Conservation (phyloP, 495 filamentous ascomycete species). For the Podospora anserina region DNA sequence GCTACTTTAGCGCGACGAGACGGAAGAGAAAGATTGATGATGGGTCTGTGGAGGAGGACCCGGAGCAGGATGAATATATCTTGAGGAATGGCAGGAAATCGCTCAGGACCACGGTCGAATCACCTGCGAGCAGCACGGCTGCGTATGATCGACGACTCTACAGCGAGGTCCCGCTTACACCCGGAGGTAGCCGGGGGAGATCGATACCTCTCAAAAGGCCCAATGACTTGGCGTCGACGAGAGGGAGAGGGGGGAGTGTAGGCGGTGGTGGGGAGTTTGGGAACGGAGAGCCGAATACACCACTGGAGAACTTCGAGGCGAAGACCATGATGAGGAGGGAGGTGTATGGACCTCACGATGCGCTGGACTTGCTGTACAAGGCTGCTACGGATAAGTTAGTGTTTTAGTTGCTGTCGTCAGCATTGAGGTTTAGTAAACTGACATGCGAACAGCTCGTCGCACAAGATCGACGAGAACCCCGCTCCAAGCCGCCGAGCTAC, state of each 20-base stretch:
- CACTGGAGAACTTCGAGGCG: slow-evolving; percentile 58
- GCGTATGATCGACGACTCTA: slow-evolving; percentile 39
- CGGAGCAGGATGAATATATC: slow-evolving; percentile 53
- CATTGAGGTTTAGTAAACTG: slow-evolving; percentile 8
- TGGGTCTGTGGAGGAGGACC: slow-evolving; percentile 50
- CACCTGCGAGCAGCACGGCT: slow-evolving; percentile 26
- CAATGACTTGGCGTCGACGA: slow-evolving; percentile 27
- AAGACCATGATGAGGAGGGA: slow-evolving; percentile 60
- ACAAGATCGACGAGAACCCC: slow-evolving; percentile 27
- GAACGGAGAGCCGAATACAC: slow-evolving; percentile 41
- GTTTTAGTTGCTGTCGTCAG: slow-evolving; percentile 2
- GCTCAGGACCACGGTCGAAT: slow-evolving; percentile 39
- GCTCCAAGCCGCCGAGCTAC: slow-evolving; percentile 10
- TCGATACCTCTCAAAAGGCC: slow-evolving; percentile 56
- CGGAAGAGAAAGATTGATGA: slow-evolving; percentile 82
- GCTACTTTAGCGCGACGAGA: slow-evolving; percentile 93
- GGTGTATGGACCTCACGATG: slow-evolving; percentile 67
- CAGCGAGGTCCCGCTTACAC: slow-evolving; percentile 56
- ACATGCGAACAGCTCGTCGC: slow-evolving; percentile 25
- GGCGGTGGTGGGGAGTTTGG: slow-evolving; percentile 44
- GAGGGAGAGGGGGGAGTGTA: slow-evolving; percentile 28
- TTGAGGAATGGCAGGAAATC: slow-evolving; percentile 55
- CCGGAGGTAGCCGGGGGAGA: slow-evolving; percentile 58
- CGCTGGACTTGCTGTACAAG: slow-evolving; percentile 66
- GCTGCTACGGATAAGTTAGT: slow-evolving; percentile 59